Evolutionary conservation across 2,329 filamentous ascomycete genomes (phyloP).

Genomic region (Aspergillus fischeri): DNA sequence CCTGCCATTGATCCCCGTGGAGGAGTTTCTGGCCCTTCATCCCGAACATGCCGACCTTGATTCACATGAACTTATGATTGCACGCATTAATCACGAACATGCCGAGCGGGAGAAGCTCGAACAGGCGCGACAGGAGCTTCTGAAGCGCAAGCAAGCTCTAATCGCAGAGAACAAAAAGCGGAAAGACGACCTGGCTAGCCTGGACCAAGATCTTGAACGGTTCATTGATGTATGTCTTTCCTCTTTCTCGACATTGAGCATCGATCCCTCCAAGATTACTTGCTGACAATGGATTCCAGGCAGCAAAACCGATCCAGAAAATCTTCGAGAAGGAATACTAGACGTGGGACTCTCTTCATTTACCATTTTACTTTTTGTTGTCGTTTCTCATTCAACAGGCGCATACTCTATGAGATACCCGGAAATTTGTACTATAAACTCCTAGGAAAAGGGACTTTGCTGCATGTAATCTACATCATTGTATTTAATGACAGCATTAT

Average conservation of each 20-base stretch:
- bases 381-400: constrained; percentile 14
- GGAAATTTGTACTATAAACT: constrained; percentile 10
- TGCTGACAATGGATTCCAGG: constrained; percentile 46
- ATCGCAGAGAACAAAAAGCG: constrained; percentile 81
- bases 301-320: constrained; percentile 82
- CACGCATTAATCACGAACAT: constrained; percentile 86
- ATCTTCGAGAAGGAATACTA: constrained; percentile 71
- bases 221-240: constrained; percentile 72
- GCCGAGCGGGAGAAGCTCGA: constrained; percentile 80
- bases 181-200: constrained; percentile 84
- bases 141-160: constrained; percentile 67
- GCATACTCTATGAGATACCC: constrained; percentile 25
- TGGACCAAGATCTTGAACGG: constrained; percentile 89
- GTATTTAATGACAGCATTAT: background rate
- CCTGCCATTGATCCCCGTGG: constrained; percentile 76
- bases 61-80: constrained; percentile 80
- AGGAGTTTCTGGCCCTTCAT: constrained; percentile 73
- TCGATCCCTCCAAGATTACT: background rate
- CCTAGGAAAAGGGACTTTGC: background rate
- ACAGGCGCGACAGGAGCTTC: constrained; percentile 71
- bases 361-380: background rate
- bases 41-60: constrained; percentile 69
- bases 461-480: background rate
- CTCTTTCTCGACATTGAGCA: background rate
- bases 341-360: background rate